A percentile compares a stretch with the other conserved stretches of the same genome.
Conservation (phyloP, 2,329 filamentous ascomycete genomes). For the Phyllachora maydis region DNA sequence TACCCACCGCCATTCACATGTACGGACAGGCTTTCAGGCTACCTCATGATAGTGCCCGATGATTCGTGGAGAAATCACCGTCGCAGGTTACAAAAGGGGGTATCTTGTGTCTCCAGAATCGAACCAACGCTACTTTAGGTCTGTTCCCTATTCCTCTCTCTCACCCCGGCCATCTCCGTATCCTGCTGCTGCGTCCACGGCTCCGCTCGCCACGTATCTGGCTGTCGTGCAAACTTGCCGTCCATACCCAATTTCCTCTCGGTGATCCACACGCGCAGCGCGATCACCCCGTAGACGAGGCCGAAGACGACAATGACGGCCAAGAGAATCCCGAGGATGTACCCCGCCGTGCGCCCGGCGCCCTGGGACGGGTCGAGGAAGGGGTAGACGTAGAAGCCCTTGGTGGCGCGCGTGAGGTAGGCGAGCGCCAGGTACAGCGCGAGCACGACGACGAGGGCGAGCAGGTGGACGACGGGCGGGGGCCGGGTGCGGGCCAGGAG, state of each 20-base stretch:
- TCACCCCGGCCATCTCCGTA: constrained; percentile 4
- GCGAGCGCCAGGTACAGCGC: constrained; percentile 53
- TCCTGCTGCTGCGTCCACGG: constrained; percentile 1
- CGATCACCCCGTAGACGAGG: constrained; percentile 26
- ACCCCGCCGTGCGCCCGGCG: constrained; percentile 39
- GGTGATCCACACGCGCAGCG: constrained; percentile 25
- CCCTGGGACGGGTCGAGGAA: constrained; percentile 48
- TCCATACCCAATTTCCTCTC: constrained; percentile 21
- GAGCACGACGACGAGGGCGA: constrained; percentile 48
- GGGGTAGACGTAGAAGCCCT: constrained; percentile 56
- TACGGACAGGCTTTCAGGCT: too few species aligned
- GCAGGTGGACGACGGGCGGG: constrained; percentile 41
- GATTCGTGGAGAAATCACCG: too few species aligned
- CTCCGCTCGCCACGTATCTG: not conserved
- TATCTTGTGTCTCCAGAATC: too few species aligned
- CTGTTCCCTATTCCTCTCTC: too few species aligned
- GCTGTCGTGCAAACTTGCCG: constrained; percentile 13
- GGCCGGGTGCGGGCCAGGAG: constrained; percentile 43
- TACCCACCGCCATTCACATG: too few species aligned
- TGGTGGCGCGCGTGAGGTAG: constrained; percentile 47
- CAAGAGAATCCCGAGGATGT: constrained; percentile 36
- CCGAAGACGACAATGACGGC: constrained; percentile 30
- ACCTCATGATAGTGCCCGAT: too few species aligned
- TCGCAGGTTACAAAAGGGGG: too few species aligned
- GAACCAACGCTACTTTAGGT: too few species aligned